phyloP scores from a whole-genome alignment of 1,139 yeast species.

The Zygoascus hellenicus region DNA sequence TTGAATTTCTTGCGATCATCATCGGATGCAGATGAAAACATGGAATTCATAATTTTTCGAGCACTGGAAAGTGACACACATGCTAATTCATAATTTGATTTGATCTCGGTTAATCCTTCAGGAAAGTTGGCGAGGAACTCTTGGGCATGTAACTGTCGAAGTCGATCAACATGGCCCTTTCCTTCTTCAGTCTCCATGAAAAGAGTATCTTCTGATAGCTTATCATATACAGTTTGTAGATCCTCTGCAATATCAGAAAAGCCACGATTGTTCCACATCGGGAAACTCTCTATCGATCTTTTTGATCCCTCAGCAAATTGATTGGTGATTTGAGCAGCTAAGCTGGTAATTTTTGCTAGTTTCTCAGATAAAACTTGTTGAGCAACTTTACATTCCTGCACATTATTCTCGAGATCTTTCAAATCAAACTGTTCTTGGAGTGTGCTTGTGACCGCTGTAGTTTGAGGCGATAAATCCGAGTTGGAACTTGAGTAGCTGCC shows the following conservation, averaged over 20 bases:
- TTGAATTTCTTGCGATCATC: conserved; percentile 17
- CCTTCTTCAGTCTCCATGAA: conserved; percentile 20
- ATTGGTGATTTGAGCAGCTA: background rate
- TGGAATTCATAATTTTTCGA: conserved; percentile 15
- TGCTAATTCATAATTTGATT: conserved; percentile 14
- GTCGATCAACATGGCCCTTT: conserved; percentile 1
- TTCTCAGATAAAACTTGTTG: conserved; percentile 1
- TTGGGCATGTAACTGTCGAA: conserved; percentile 11
- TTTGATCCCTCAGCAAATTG: conserved; percentile 16
- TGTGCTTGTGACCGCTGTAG: background rate
- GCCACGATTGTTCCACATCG: conserved; percentile 13
- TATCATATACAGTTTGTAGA: conserved; percentile 25
- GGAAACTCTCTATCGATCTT: conserved; percentile 4
- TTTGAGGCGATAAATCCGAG: background rate
- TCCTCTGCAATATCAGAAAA: conserved; percentile 17
- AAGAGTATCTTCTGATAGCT: conserved; percentile 28
- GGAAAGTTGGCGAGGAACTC: conserved; percentile 22
- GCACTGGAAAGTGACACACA: conserved; percentile 20
- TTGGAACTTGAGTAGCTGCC: background rate
- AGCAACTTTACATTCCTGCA: background rate
- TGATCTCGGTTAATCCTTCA: conserved; percentile 1
- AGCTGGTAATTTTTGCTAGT: background rate
- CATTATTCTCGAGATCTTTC: conserved; percentile 10
- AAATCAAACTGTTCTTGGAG: conserved; percentile 19
- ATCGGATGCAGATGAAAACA: conserved; percentile 19